These are phyloP conservation scores for Trametes elegans DNA, from an alignment of 768 basidiomycete genomes.

Conservation along the genomic window DNA sequence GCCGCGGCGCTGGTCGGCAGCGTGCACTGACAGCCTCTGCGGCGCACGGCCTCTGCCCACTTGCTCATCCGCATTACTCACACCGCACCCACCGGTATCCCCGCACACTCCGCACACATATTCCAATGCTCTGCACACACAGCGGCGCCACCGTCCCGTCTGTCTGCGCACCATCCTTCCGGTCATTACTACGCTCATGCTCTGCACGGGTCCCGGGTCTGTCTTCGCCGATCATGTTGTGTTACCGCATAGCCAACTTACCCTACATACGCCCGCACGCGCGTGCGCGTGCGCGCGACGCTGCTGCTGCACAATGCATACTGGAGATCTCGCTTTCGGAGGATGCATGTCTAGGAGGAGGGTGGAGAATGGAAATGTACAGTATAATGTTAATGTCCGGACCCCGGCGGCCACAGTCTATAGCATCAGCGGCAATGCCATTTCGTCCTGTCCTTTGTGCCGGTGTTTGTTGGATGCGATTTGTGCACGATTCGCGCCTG, in stretches of 20 bases:
- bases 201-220: neutral
- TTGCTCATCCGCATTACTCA: neutral
- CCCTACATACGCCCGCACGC: neutral
- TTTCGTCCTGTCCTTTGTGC: neutral
- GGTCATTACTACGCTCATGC: neutral
- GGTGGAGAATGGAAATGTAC: constrained; percentile 9
- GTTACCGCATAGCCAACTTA: constrained; percentile 19
- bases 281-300: neutral
- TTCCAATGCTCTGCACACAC: neutral
- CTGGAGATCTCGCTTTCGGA: neutral
- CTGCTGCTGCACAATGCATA: neutral
- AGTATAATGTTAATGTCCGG: constrained; percentile 11
- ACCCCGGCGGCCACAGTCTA: constrained; percentile 2
- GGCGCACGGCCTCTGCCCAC: neutral
- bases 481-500: too few species aligned
- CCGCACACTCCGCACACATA: too few species aligned
- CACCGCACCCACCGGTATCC: too few species aligned
- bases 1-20: constrained; percentile 27
- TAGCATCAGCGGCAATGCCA: constrained; percentile 3
- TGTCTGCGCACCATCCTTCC: neutral
- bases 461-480: neutral
- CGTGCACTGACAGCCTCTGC: constrained; percentile 22
- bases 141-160: neutral
- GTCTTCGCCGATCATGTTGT: constrained; percentile 18
- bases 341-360: too few species aligned